phyloP scores from a whole-genome alignment of 371 early-diverging fungal genomes.

The Encephalitozoon cuniculi region DNA sequence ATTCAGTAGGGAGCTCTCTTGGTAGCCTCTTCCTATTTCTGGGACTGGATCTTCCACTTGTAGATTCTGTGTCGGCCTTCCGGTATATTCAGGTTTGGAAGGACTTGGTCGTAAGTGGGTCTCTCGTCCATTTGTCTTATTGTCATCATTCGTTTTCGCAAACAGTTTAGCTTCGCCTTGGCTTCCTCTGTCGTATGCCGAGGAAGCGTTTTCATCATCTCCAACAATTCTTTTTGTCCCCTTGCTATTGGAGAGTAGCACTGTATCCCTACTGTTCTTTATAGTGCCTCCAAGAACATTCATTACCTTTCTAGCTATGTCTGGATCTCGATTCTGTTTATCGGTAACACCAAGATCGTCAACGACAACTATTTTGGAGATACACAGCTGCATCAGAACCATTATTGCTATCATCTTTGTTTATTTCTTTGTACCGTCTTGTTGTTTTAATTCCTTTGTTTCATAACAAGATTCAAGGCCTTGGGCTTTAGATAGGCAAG shows the following conservation, averaged over 20 bases:
- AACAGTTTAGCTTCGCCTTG: background rate
- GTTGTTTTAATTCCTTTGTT: background rate
- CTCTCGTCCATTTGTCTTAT: background rate
- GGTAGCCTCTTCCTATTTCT: background rate
- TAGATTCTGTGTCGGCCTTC: background rate
- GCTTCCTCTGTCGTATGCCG: too few species aligned
- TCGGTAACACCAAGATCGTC: slow-evolving; percentile 22
- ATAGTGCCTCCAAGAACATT: background rate
- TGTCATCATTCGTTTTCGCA: background rate
- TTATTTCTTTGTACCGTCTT: background rate
- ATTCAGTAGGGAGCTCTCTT: background rate
- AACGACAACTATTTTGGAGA: slow-evolving; percentile 12
- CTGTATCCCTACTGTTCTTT: slow-evolving; percentile 6
- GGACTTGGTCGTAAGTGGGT: too few species aligned
- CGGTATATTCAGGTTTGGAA: background rate
- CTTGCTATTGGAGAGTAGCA: background rate
- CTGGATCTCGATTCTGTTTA: background rate
- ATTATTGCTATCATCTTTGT: background rate
- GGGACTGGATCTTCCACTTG: background rate
- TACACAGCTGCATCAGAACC: background rate
- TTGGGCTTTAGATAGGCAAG: background rate
- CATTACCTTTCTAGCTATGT: background rate
- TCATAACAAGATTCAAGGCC: background rate
- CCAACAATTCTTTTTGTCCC: background rate
- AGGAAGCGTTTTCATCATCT: background rate